Percentiles rank a stretch among this genome's conserved stretches.
Conservation (phyloP, 176 grass and related monocot species). For the Olyra latifolia region DNA sequence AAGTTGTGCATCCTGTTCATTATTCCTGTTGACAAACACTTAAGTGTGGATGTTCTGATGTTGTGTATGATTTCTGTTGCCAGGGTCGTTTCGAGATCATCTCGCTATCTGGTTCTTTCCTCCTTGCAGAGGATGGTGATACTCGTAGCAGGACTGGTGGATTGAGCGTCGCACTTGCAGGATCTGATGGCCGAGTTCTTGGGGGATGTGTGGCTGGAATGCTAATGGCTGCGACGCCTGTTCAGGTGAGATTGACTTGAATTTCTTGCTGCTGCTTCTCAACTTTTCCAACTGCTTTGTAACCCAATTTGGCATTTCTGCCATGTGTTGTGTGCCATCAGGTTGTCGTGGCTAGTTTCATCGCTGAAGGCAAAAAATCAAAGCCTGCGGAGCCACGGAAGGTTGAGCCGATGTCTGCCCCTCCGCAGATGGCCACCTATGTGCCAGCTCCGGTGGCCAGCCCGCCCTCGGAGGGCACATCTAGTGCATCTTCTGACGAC, state of each 20-base stretch:
- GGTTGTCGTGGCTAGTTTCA: conserved; percentile 97
- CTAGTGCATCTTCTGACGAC: conserved; percentile 69
- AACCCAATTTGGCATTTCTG: neutral
- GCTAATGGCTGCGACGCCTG: conserved; percentile 84
- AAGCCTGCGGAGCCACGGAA: conserved; percentile 72
- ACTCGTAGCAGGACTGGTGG: conserved; percentile 94
- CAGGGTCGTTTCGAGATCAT: conserved; percentile 99
- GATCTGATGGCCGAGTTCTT: conserved; percentile 94
- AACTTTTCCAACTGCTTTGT: neutral
- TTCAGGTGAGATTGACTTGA: conserved; percentile 54
- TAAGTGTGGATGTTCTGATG: neutral
- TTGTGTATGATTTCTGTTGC: conserved; percentile 24
- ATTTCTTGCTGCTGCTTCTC: neutral
- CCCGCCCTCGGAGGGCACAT: conserved; percentile 71
- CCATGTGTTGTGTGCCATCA: conserved; percentile 15
- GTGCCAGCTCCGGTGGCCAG: conserved; percentile 54
- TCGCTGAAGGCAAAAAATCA: conserved; percentile 83
- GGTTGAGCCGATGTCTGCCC: conserved; percentile 58
- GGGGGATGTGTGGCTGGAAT: conserved; percentile 95
- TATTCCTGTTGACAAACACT: neutral
- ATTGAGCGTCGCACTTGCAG: conserved; percentile 86
- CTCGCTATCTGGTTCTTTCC: conserved; percentile 91
- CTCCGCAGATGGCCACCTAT: conserved; percentile 61
- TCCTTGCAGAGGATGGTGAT: conserved; percentile 88
- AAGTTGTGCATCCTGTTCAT: neutral